Percentiles rank a stretch among this genome's conserved stretches.
Evolutionary conservation across 805 yeast species (phyloP).

Genomic region (Cyberlindnera mrakii): DNA sequence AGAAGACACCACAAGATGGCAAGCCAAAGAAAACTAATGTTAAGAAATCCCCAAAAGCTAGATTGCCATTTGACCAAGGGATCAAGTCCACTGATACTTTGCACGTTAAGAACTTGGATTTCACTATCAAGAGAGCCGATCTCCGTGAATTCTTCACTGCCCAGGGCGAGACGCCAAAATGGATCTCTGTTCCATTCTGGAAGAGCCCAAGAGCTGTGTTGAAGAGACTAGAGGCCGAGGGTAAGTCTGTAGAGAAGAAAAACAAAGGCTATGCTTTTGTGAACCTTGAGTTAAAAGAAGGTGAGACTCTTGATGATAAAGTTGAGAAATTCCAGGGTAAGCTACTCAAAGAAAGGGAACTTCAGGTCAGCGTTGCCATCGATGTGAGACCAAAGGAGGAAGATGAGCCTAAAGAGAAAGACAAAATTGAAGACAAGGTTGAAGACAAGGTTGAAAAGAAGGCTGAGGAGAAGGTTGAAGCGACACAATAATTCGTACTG

Average conservation of each 20-base stretch:
- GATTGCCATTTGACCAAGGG: slow-evolving; percentile 30
- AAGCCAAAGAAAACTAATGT: slow-evolving; percentile 2
- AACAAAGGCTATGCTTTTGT: slow-evolving; percentile 62
- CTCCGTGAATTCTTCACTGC: slow-evolving; percentile 43
- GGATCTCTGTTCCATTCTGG: slow-evolving; percentile 55
- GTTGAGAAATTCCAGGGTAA: slow-evolving; percentile 63
- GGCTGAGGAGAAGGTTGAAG: slow-evolving; percentile 8
- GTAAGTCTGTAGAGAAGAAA: slow-evolving; percentile 40
- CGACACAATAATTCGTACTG: not conserved
- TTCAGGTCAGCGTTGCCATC: slow-evolving; percentile 69
- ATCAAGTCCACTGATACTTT: slow-evolving; percentile 44
- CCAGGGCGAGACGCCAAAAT: slow-evolving; percentile 40
- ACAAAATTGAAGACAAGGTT: slow-evolving; percentile 5
- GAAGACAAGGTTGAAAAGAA: not conserved
- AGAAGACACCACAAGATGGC: not conserved
- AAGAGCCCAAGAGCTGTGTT: slow-evolving; percentile 38
- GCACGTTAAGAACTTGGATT: slow-evolving; percentile 58
- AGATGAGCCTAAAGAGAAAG: slow-evolving; percentile 18
- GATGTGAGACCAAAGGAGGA: slow-evolving; percentile 36
- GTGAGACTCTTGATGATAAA: slow-evolving; percentile 53
- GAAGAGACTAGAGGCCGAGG: slow-evolving; percentile 37
- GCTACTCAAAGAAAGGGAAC: slow-evolving; percentile 56
- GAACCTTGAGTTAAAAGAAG: slow-evolving; percentile 31
- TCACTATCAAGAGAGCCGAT: slow-evolving; percentile 50
- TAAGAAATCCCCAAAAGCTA: slow-evolving; percentile 19